These are phyloP conservation scores for Achlya hypogyna DNA, from an alignment of 352 stramenopile species.

Conservation along the genomic window DNA sequence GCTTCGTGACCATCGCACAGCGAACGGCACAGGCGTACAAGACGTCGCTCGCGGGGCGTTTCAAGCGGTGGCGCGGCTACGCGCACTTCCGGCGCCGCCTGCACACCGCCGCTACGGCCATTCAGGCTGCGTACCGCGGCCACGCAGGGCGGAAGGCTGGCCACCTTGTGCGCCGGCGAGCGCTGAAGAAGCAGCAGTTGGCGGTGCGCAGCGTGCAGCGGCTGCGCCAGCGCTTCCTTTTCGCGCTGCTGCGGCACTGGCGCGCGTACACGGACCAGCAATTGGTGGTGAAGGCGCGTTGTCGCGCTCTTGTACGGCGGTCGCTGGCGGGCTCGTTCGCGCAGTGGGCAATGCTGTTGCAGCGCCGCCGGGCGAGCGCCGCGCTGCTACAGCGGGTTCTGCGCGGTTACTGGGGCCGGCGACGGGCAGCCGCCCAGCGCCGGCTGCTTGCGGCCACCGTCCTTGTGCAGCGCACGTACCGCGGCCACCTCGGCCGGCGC, in stretches of 20 bases:
- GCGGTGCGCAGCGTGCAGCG: neutral
- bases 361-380: constrained; percentile 24
- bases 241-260: constrained; percentile 54
- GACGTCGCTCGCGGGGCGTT: neutral
- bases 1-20: neutral
- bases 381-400: constrained; percentile 55
- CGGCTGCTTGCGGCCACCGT: constrained; percentile 24
- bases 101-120: neutral
- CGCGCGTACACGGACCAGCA: constrained; percentile 26
- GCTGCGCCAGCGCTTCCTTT: constrained; percentile 24
- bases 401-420: constrained; percentile 40
- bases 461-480: constrained; percentile 47
- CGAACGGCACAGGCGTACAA: neutral
- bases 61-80: neutral
- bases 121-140: constrained; percentile 13
- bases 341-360: constrained; percentile 34
- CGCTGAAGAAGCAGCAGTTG: constrained; percentile 16
- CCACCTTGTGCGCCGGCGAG: neutral
- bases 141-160: neutral
- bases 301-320: constrained; percentile 34
- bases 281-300: constrained; percentile 36
- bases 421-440: constrained; percentile 33
- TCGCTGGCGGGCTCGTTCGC: constrained; percentile 38
- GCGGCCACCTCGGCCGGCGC: constrained; percentile 30
- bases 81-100: neutral